Base-by-base conservation (phyloP, 2,329 filamentous ascomycete species). In the Cladosporium sp. region DNA sequence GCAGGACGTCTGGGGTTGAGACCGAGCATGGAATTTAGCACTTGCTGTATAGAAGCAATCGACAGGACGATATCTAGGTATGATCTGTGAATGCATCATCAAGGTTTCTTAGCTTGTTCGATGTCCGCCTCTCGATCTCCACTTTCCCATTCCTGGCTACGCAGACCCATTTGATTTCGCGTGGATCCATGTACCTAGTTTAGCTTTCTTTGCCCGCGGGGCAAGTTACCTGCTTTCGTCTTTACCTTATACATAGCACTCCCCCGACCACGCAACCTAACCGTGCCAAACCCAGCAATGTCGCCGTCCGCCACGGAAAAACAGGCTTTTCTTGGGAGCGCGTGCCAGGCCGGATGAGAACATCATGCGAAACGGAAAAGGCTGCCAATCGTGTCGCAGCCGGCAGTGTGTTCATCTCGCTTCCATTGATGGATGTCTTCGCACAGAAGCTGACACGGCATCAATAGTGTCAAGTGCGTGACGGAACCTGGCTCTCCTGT, bases 1-100 rank as follows among this genome's bases (percentile, higher is more conserved):
- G 52, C 53, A 59, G 42, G 58, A 61, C 51, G 59, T 61, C 38
- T 59, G 56, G 57, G 57, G 57, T 2, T 60, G 47, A 54, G 12
- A 8, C 15, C 4, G 32, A 4, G 15, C 32, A n/a, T n/a, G n/a
- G n/a, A n/a, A n/a, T n/a, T n/a, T n/a, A n/a, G n/a, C n/a, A n/a
- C n/a, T n/a, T n/a, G n/a, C n/a, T n/a, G n/a, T n/a, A n/a, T n/a
- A n/a, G n/a, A n/a, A n/a, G n/a, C n/a, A n/a, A n/a, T n/a, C n/a
- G n/a, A n/a, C n/a, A n/a, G n/a, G n/a, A n/a, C n/a, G n/a, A n/a
- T n/a, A n/a, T n/a, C n/a, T n/a, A n/a, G n/a, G n/a, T n/a, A n/a
- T n/a, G n/a, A n/a, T n/a, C n/a, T n/a, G n/a, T n/a, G n/a, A n/a
- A n/a, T n/a, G n/a, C 22, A 27, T 27, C 22, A 27, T 27, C 22